Base-by-base conservation (phyloP, 768 basidiomycete species). In the Leccinum aurantiacum region DNA sequence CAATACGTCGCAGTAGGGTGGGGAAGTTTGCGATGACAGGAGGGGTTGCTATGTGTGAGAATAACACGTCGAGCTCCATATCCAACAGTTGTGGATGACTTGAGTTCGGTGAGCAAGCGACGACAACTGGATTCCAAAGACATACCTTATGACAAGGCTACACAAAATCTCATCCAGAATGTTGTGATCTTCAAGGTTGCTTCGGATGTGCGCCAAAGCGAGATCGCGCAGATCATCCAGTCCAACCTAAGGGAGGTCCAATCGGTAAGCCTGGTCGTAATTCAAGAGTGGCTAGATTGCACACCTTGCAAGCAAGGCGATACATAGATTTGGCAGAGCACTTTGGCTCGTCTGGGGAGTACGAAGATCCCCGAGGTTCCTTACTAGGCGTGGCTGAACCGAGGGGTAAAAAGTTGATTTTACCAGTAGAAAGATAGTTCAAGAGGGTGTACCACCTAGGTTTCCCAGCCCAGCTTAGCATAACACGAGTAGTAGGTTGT, bases 251-350 rank as follows among this genome's bases (percentile, higher is more conserved):
- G n/a, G 15, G 4, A 6, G 2, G 1, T 48, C 48, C 19, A 47
- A 44, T 3, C 50, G 1, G 19, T 17, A 7, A 24, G 22, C 9
- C 19, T 3, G 15, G 11, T 13, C 38, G 8, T 17, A 3, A 10
- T 8, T 3, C 1, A 13, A 31, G 24, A 13, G 14, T 22, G 27
- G 17, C 17, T 14, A 2, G 22, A 51, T 27, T 4, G 17, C 62
- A 17, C 11, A 77, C 79, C 71, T 79, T 78, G 29, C 65, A 63
- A 5, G 79, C 78, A 11, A 80, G 66, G 14, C 76, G 74, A 59
- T 78, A 80, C 75, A 80, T 79, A 0, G 78, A 79, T 55, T 80
- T 80, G 0, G 78, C 75, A 4, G 78, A 80, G 49, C 78, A 79
- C 17, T 35, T 53, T 6, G 62, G 58, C 6, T 46, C 49, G 6